These are phyloP conservation scores for Staphylotrichum longicolle DNA, from an alignment of 495 filamentous ascomycete species.

Conservation along the genomic window DNA sequence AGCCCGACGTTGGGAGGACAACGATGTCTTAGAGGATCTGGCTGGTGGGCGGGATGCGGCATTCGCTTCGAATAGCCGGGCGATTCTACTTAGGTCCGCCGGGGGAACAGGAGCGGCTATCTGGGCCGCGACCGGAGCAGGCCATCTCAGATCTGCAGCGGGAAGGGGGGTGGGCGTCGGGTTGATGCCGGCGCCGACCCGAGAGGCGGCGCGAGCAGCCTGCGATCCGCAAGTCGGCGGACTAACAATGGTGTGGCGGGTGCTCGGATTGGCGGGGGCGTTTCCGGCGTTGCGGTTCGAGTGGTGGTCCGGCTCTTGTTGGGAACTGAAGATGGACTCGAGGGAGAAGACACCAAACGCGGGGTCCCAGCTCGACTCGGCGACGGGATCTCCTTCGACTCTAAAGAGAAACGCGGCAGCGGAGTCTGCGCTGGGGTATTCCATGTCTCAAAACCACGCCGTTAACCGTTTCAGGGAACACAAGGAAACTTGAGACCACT, in stretches of 20 bases:
- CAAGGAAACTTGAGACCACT: slow-evolving; percentile 13
- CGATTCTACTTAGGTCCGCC: background rate
- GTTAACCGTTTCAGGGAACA: slow-evolving; percentile 6
- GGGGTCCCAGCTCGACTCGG: background rate
- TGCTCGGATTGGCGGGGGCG: background rate
- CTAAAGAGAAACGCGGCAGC: background rate
- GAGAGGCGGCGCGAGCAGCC: background rate
- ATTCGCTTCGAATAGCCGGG: background rate
- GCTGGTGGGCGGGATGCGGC: background rate
- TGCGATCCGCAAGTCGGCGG: slow-evolving; percentile 1
- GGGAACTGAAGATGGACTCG: background rate
- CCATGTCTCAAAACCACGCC: slow-evolving; percentile 12
- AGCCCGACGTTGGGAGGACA: background rate
- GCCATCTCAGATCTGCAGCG: background rate
- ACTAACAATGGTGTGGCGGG: no score
- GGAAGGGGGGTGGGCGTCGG: background rate
- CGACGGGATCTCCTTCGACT: background rate
- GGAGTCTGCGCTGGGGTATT: background rate
- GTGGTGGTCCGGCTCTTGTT: background rate
- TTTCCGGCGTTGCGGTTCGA: background rate
- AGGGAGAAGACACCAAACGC: background rate
- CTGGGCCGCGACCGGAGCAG: background rate
- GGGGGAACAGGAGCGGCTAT: background rate
- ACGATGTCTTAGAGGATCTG: background rate
- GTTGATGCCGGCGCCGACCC: background rate